These are phyloP conservation scores for Phaeosphaeria sp. DNA, from an alignment of 2,329 filamentous ascomycete genomes.

Conservation along the genomic window DNA sequence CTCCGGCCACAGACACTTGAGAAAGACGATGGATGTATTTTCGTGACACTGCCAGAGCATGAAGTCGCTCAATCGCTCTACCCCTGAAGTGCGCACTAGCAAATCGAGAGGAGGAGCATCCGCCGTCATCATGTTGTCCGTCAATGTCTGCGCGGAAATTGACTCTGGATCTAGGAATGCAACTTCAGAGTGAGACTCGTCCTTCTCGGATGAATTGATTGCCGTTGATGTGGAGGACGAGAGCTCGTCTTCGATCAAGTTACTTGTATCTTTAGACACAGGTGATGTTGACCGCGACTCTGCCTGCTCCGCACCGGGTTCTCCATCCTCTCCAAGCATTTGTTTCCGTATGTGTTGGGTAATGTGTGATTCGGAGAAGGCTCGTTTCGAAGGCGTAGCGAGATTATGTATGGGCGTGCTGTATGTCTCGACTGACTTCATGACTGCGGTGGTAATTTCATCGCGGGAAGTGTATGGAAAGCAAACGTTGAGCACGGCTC, in stretches of 20 bases:
- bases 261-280: conserved; percentile 42
- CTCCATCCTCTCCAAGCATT: conserved; percentile 50
- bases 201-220: conserved; percentile 44
- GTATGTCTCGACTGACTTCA: conserved; percentile 86
- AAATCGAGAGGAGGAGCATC: conserved; percentile 87
- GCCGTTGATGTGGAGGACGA: conserved; percentile 49
- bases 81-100: conserved; percentile 89
- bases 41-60: conserved; percentile 99
- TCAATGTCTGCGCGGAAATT: conserved; percentile 83
- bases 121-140: conserved; percentile 86
- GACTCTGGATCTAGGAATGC: conserved; percentile 76
- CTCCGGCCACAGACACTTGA: conserved; percentile 93
- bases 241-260: conserved; percentile 31
- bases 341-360: conserved; percentile 76
- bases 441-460: conserved; percentile 90
- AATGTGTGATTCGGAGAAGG: conserved; percentile 88
- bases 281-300: conserved; percentile 42
- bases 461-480: conserved; percentile 97
- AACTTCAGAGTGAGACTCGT: conserved; percentile 24
- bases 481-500: conserved; percentile 85
- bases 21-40: conserved; percentile 88
- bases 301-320: conserved; percentile 32
- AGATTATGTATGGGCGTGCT: conserved; percentile 69
- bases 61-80: conserved; percentile 92
- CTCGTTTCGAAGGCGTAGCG: conserved; percentile 62